A percentile compares a stretch with the other conserved stretches of the same genome.
Evolutionary conservation across 1,284 basidiomycete genomes (phyloP).

Genomic region (Bjerkandera adusta): DNA sequence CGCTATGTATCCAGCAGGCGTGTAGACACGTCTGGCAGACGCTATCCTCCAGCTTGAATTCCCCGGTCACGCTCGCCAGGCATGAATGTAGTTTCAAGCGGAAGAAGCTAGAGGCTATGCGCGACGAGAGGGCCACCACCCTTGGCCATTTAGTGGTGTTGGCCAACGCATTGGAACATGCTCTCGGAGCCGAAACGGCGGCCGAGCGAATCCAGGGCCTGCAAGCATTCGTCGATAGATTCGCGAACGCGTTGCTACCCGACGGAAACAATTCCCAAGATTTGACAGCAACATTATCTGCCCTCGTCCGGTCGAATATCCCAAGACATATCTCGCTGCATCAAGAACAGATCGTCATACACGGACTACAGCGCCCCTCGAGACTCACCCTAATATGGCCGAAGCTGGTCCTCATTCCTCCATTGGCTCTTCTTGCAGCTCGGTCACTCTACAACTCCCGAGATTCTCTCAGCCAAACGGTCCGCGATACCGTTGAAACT

Average conservation of each 20-base stretch:
- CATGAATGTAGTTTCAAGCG: constrained; percentile 65
- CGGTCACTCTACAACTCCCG: constrained; percentile 50
- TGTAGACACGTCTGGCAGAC: too few relatives aligned
- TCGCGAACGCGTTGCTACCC: constrained; percentile 12
- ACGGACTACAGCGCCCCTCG: constrained; percentile 55
- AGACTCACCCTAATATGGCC: constrained; percentile 65
- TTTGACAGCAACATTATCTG: neutral
- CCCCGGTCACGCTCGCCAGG: constrained; percentile 54
- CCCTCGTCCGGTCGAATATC: neutral
- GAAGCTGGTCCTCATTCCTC: constrained; percentile 61
- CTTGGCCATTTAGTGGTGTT: constrained; percentile 58
- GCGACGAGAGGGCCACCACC: constrained; percentile 61
- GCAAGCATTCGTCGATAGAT: neutral
- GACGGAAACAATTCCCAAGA: neutral
- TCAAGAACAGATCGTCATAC: constrained; percentile 28
- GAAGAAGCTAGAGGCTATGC: constrained; percentile 53
- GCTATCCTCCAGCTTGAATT: too few relatives aligned
- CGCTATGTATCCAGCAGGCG: too few relatives aligned
- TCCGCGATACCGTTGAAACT: constrained; percentile 68
- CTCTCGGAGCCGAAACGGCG: constrained; percentile 21
- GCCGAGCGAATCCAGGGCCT: constrained; percentile 12
- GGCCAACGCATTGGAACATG: constrained; percentile 40
- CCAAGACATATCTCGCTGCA: constrained; percentile 10
- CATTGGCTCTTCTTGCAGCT: constrained; percentile 49
- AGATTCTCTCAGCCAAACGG: constrained; percentile 50